A percentile compares a stretch with the other conserved stretches of the same genome.
Conservation (phyloP, 139 green algal species). For the Deuterostichococcus epilithicus region DNA sequence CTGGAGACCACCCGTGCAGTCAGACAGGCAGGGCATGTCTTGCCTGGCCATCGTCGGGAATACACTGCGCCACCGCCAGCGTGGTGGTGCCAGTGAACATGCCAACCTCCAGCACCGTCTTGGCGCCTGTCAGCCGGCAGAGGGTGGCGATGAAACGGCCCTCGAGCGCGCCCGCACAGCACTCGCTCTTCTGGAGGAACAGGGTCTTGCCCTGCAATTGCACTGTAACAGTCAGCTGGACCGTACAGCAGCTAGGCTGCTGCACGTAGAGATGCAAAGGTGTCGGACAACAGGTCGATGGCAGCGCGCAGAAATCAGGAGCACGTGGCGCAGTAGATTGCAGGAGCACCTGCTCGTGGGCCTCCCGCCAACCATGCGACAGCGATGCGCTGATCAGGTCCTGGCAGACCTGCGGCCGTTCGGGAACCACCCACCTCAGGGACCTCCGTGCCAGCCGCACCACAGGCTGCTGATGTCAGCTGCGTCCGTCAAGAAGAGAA, state of each 20-base stretch:
- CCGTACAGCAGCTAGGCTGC: not conserved
- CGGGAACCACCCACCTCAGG: not conserved
- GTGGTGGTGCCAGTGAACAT: constrained; percentile 51
- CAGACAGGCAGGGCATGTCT: not conserved
- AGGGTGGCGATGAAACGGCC: constrained; percentile 33
- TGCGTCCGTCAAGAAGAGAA: not conserved
- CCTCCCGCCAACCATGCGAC: constrained; percentile 35
- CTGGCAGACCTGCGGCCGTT: constrained; percentile 12
- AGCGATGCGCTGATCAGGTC: constrained; percentile 26
- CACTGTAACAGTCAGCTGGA: not conserved
- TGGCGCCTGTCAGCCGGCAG: constrained; percentile 25
- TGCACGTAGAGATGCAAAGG: not conserved
- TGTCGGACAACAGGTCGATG: not conserved
- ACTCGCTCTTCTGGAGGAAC: constrained; percentile 43
- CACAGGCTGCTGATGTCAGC: not conserved
- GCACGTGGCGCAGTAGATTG: not conserved
- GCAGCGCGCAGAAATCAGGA: not conserved
- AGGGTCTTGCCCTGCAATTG: constrained; percentile 30
- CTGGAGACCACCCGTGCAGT: not conserved
- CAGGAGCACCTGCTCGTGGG: constrained; percentile 21
- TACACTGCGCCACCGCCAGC: constrained; percentile 33
- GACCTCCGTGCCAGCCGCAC: no score
- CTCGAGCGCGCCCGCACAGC: constrained; percentile 35
- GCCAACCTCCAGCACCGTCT: constrained; percentile 45
- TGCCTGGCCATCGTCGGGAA: constrained; percentile 41